Evolutionary conservation across 225 moss, liverwort and hornwort genomes (phyloP), one percentile per base, ranked within the genome.

Genomic region (Thuidium tamariscinum): DNA sequence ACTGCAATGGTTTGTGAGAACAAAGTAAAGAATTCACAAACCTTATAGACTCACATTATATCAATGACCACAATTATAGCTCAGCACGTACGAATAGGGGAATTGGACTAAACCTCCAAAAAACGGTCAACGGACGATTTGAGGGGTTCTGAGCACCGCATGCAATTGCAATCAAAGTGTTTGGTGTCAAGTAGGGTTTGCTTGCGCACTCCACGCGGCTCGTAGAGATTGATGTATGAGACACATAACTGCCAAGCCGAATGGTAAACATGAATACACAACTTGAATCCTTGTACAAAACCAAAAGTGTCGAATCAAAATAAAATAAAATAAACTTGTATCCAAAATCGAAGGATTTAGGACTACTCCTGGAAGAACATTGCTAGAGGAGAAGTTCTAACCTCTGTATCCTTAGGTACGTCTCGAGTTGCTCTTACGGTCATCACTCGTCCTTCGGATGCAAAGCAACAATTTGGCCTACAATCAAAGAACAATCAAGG

Each of bases 391-490:
- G 59, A 86, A 75, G 42, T 74, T 46, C 86, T 79, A 51, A 95
- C 95, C 93, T 97, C 95, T 5, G 95, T 91, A 75, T 87, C 92
- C 88, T 93, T 95, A 13, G 92, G 84, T 87, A 97, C 87, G 82
- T 97, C 95, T 88, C 93, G 92, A 64, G 93, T 93, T 87, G 94
- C 95, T 87, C 95, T 93, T 69, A 97, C 97, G 81, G 92, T 94
- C 97, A 97, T 97, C 83, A 95, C 91, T 83, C 89, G 90, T 49
- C 95, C 93, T 77, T 94, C 92, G n/a, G 95, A 95, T 41, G 94
- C 94, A 85, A 97, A 97, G 82, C 97, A 95, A 63, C 97, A 97
- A 81, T 97, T 97, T 76, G 97, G 95, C 93, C 97, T 95, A 86
- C 80, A 88, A 64, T 78, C 54, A 73, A 52, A 68, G 70, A 87